Evolutionary conservation across 192 early-diverging fungal genomes (phyloP), one percentile per base, ranked within the genome.

Genomic region (Chytriomyces confervae): DNA sequence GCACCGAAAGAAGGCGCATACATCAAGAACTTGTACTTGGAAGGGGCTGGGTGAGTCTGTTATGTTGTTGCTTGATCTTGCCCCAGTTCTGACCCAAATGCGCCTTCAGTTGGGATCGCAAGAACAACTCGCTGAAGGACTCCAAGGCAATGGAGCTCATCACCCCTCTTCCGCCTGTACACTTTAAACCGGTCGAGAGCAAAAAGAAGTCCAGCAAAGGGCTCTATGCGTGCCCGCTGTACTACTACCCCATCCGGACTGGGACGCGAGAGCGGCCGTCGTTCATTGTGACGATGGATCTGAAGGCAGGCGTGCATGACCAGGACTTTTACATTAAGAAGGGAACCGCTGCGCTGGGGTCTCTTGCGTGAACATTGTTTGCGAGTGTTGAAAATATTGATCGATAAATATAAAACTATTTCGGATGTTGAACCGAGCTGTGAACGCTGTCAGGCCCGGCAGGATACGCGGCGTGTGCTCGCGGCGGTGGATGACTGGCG

Each of bases 241-340:
- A 90, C 66, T 86, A 89, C 71, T 90, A 87, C 62, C 87, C 88
- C 5, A 80, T 90, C 47, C 76, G 89, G 24, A 80, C 89, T 20
- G 88, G 89, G 60, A 88, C 86, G 46, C 86, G 88, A 57, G 89
- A 90, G 72, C 68, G 88, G n/a, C 89, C 89, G 63, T 90, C 89
- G 8, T 89, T 88, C 62, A 84, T 90, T 50, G 87, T 90, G 44
- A 86, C 86, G 6, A 53, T 90, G 72, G 89, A 90, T 62, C 64
- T 90, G 20, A 90, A 89, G 78, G 64, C 87, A 7, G 89, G 89
- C 6, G 81, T 65, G n/a, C 78, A 84, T 65, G 89, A 90, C 60
- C 83, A 81, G 51, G 89, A 90, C 64, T 90, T 88, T 78, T 90
- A 81, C 61, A 80, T 90, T 70, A 86, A 87, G 62, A 77, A 90